Evolutionary conservation across 2,329 filamentous ascomycete species (phyloP).

Genomic region (Thermoascus crustaceus): DNA sequence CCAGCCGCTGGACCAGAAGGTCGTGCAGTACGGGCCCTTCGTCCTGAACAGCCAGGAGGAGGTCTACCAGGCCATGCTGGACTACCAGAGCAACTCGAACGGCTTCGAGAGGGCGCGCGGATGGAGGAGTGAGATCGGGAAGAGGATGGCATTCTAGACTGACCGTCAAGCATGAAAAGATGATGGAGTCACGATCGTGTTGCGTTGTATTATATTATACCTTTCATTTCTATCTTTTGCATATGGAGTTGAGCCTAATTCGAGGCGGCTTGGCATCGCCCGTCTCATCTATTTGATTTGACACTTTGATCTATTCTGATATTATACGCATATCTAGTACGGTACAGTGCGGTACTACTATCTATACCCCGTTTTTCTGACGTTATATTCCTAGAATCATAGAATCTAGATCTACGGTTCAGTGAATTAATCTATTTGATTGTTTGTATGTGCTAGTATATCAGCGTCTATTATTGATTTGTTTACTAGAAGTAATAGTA

Average conservation of each 20-base stretch:
- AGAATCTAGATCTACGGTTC: no score
- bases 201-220: background rate
- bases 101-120: conserved; percentile 71
- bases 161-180: no score
- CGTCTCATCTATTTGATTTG: background rate
- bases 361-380: no score
- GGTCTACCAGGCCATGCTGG: conserved; percentile 66
- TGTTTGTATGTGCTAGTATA: no score
- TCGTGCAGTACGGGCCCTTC: conserved; percentile 80
- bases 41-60: conserved; percentile 66
- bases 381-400: no score
- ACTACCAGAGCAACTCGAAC: conserved; percentile 65
- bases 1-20: conserved; percentile 67
- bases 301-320: background rate
- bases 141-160: conserved; percentile 51
- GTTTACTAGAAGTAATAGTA: no score
- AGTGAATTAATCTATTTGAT: no score
- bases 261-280: background rate
- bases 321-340: background rate
- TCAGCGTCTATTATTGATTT: no score
- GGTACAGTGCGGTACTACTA: background rate
- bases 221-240: background rate
- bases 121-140: conserved; percentile 83
- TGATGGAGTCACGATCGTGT: background rate
- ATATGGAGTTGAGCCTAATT: no score